These are phyloP conservation scores for Ganoderma lucidum DNA, from an alignment of 1,284 basidiomycete genomes.

Conservation along the genomic window DNA sequence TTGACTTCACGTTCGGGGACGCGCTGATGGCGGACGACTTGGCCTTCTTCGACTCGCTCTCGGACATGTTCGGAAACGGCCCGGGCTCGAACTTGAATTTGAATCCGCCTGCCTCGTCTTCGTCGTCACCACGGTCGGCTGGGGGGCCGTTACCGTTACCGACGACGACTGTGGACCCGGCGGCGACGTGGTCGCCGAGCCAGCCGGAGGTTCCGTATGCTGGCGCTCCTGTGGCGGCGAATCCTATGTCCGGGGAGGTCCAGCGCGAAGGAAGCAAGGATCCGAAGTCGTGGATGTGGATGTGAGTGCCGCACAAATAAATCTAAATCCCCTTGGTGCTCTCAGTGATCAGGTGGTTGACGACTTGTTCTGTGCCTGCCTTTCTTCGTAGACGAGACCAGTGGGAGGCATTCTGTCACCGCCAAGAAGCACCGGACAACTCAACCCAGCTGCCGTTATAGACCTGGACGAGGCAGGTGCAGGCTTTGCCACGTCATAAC, in stretches of 20 bases:
- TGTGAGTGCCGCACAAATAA: slow-evolving; percentile 2
- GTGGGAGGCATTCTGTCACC: slow-evolving; percentile 39
- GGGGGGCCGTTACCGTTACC: too few relatives aligned
- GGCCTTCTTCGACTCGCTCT: slow-evolving; percentile 1
- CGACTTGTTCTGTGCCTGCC: too few relatives aligned
- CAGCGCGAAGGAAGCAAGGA: not conserved
- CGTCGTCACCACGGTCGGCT: not conserved
- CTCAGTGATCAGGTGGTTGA: too few relatives aligned
- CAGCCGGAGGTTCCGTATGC: too few relatives aligned
- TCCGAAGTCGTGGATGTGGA: not conserved
- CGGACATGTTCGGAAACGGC: not conserved
- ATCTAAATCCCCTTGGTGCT: not conserved
- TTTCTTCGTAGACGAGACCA: not conserved
- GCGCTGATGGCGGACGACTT: not conserved
- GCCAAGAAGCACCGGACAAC: not conserved
- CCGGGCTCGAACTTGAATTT: not conserved
- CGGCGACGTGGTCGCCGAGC: too few relatives aligned
- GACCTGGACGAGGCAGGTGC: not conserved
- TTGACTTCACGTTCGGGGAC: not conserved
- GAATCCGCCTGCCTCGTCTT: too few relatives aligned
- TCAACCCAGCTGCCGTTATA: not conserved
- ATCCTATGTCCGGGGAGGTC: not conserved
- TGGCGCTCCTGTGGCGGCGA: not conserved
- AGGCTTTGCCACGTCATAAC: too few relatives aligned
- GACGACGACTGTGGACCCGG: too few relatives aligned